A percentile compares a stretch with the other conserved stretches of the same genome.
These are phyloP conservation scores for Raffaelea arxii DNA, from an alignment of 2,329 filamentous ascomycete species.

Conservation along the genomic window DNA sequence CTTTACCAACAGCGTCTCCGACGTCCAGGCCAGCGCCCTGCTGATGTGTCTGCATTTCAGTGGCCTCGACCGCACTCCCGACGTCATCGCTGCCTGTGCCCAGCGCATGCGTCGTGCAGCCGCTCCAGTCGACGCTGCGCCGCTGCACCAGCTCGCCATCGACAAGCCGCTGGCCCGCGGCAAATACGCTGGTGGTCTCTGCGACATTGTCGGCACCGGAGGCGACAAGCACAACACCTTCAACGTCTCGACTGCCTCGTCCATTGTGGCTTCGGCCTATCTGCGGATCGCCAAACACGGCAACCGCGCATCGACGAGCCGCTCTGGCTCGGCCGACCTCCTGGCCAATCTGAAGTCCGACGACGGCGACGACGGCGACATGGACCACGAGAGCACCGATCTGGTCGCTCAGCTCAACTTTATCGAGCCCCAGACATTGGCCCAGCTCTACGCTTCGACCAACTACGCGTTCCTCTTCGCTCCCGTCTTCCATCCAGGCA, in stretches of 20 bases:
- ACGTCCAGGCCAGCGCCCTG: conserved; percentile 77
- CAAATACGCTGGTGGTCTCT: conserved; percentile 70
- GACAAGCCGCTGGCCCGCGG: conserved; percentile 56
- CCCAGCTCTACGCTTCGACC: conserved; percentile 62
- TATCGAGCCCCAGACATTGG: conserved; percentile 62
- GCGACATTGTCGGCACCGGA: conserved; percentile 95
- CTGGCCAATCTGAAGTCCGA: conserved; percentile 55
- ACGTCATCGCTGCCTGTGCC: conserved; percentile 80
- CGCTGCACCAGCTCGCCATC: conserved; percentile 52
- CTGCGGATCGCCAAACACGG: conserved; percentile 90
- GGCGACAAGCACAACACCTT: conserved; percentile 96
- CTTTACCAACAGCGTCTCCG: conserved; percentile 83
- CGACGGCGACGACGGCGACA: neutral
- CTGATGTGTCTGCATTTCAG: conserved; percentile 91
- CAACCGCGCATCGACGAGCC: conserved; percentile 89
- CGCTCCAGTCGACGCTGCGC: conserved; percentile 55
- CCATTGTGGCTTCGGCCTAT: conserved; percentile 77
- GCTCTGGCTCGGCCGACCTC: conserved; percentile 90
- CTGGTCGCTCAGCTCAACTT: conserved; percentile 64
- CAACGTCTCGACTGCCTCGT: conserved; percentile 94
- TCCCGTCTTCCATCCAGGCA: conserved; percentile 91
- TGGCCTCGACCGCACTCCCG: conserved; percentile 69
- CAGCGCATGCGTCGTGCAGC: conserved; percentile 75
- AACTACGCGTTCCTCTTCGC: conserved; percentile 97
- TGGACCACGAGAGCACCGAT: conserved; percentile 10